Evolutionary conservation across 192 early-diverging fungal genomes (phyloP).

Genomic region (Piromyces sp.): DNA sequence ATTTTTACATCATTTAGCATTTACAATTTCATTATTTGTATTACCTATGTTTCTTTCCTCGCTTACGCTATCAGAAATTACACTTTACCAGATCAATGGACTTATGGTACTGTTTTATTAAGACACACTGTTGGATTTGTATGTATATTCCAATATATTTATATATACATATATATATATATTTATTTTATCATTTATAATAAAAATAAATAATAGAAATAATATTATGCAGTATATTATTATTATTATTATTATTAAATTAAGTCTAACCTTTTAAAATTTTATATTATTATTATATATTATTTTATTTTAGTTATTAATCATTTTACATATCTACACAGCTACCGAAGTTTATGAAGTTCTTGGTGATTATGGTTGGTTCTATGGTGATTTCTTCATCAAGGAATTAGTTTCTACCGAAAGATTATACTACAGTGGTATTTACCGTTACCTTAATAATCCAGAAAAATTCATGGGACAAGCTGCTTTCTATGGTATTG

Average conservation of each 20-base stretch:
- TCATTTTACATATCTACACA: constrained; percentile 80
- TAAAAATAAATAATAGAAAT: no score
- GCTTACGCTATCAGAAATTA: constrained; percentile 69
- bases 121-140: constrained; percentile 66
- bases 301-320: no score
- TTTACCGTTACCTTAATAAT: constrained; percentile 88
- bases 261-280: no score
- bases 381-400: constrained; percentile 70
- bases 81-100: constrained; percentile 47
- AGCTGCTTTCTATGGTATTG: constrained; percentile 84
- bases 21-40: constrained; percentile 75
- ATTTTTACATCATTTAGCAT: constrained; percentile 39
- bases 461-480: constrained; percentile 87
- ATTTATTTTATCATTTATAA: no score
- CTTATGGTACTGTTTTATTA: constrained; percentile 52
- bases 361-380: constrained; percentile 92
- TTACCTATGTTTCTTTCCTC: constrained; percentile 81
- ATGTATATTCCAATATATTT: neutral
- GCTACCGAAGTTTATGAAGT: constrained; percentile 80
- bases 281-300: no score
- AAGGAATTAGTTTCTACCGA: constrained; percentile 26
- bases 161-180: no score
- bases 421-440: constrained; percentile 70
- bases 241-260: no score
- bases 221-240: no score